Evolutionary conservation across 495 filamentous ascomycete species (phyloP).

Genomic region (Barbatosphaeria neglecta): DNA sequence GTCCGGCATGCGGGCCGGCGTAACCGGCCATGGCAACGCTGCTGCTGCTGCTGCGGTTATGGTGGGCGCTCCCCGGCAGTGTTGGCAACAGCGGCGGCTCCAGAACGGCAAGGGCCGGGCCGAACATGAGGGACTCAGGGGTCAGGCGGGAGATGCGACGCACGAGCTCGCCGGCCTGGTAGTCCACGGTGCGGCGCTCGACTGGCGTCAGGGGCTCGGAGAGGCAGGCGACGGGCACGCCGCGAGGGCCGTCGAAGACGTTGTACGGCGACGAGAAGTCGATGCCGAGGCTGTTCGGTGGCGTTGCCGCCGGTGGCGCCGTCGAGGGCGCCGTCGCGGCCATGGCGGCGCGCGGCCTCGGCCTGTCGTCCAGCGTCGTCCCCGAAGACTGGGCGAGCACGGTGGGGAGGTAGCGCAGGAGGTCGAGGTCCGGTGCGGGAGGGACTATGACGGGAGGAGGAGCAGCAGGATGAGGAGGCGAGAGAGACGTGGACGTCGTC

Average conservation of each 20-base stretch:
- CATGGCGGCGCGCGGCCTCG: background rate
- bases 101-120: conserved; percentile 21
- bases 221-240: conserved; percentile 17
- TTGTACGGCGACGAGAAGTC: conserved; percentile 12
- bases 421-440: background rate
- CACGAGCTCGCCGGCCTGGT: conserved; percentile 21
- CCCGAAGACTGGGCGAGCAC: conserved; percentile 7
- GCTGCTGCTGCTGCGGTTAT: no score
- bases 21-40: no score
- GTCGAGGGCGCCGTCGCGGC: background rate
- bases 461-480: no score
- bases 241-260: conserved; percentile 14
- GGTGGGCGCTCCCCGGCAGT: no score
- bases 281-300: conserved; percentile 1
- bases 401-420: conserved; percentile 17
- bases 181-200: conserved; percentile 13
- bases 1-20: no score
- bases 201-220: conserved; percentile 3
- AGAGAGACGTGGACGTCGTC: background rate
- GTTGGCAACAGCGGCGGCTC: no score
- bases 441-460: no score
- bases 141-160: conserved; percentile 17
- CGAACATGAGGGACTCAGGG: conserved; percentile 28
- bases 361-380: no score
- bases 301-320: background rate